Conservation (phyloP, 2,329 filamentous ascomycete genomes). For the Alternaria gaisen region DNA sequence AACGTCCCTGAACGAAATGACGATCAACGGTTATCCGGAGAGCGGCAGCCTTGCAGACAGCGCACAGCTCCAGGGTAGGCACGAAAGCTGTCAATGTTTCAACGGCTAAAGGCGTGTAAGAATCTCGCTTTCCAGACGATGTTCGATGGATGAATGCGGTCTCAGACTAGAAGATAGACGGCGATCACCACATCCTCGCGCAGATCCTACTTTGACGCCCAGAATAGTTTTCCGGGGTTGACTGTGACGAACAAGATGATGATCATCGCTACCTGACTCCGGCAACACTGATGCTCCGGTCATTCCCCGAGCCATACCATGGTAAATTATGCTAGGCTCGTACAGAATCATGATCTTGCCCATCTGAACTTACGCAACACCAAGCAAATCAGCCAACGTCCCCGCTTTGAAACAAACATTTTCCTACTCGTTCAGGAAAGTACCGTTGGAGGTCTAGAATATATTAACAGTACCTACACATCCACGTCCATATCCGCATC, state of each 20-base stretch:
- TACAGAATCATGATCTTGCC: neutral
- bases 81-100: conserved; percentile 2
- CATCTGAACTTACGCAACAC: neutral
- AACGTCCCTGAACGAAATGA: conserved; percentile 4
- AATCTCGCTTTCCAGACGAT: neutral
- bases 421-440: neutral
- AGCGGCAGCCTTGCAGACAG: neutral
- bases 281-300: neutral
- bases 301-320: neutral
- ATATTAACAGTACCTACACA: neutral
- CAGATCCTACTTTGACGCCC: neutral
- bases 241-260: neutral
- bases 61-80: neutral
- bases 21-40: conserved; percentile 6
- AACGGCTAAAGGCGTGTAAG: neutral
- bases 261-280: neutral
- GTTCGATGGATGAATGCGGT: neutral
- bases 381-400: neutral
- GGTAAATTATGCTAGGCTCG: neutral
- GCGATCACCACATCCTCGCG: neutral
- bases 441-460: neutral
- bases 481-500: neutral
- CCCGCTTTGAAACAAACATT: neutral
- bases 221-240: neutral
- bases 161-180: neutral